Evolutionary conservation across 495 filamentous ascomycete species (phyloP), one percentile per base, ranked within the genome.

Genomic region (Penicillium canariense): DNA sequence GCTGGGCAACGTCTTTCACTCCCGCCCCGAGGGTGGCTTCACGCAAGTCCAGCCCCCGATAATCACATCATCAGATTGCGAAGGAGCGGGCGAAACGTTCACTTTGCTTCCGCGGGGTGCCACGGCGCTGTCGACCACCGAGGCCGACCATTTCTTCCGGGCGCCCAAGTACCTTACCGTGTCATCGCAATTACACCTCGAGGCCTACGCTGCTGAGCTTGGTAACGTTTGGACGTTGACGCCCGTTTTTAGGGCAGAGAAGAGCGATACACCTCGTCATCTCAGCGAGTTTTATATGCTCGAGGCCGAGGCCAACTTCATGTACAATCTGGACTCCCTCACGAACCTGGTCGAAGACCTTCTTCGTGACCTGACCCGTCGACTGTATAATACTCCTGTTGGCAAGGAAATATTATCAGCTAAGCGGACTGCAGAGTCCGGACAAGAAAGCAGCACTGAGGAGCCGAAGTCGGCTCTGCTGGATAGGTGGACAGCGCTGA

Each of bases 221-320:
- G 87, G 88, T 25, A 90, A 87, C 62, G 95, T 97, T 15, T 98
- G 94, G 94, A 87, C 95, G 3, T 69, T 98, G 17, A 91, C 91
- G 9, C 94, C 94, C 14, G 91, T 90, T 2, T 98, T 98, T 65
- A 85, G 94, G 38, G 95, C 94, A 4, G 94, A 98, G 67, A 89
- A 84, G 71, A 96, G 91, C 67, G 91, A 97, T 69, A 97, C 94
- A 5, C 82, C 91, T 14, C 87, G 95, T 31, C 94, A 98, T 72
- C 76, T 97, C 42, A 96, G 90, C 74, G 94, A 98, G 62, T 98
- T 98, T 68, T 97, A 97, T 72, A 98, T 98, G 94, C 82, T 98
- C 2, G 94, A 98, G 71, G 91, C 85, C 7, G 94, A 98, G 70
- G 72, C 88, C 48, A 85, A 81, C 66, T 96, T 96, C 67, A 84